Evolutionary conservation across 1,139 yeast genomes (phyloP).

Genomic region (Taphrina wiesneri): DNA sequence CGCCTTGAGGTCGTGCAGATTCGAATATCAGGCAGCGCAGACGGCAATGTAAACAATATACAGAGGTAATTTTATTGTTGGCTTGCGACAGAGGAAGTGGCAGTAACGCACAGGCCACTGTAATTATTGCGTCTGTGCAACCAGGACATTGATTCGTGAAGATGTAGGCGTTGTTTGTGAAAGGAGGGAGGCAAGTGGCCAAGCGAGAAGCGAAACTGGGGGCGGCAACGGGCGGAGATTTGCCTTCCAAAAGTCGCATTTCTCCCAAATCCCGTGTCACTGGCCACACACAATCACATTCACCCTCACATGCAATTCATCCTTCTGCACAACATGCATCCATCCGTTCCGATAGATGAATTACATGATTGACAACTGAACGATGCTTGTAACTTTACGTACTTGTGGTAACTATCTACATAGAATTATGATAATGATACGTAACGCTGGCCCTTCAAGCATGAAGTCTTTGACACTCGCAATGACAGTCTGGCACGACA

Average conservation of each 20-base stretch:
- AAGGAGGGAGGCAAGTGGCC: background rate
- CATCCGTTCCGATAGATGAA: too few species aligned
- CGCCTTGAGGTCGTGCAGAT: background rate
- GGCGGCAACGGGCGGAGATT: background rate
- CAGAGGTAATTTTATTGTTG: too few species aligned
- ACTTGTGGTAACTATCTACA: background rate
- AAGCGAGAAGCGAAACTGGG: background rate
- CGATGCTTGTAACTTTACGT: too few species aligned
- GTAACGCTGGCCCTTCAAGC: background rate
- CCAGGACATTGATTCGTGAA: background rate
- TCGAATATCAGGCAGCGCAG: background rate
- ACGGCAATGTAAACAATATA: too few species aligned
- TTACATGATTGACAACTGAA: too few species aligned
- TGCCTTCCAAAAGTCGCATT: background rate
- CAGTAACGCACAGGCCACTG: too few species aligned
- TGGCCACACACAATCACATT: background rate
- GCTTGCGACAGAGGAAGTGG: too few species aligned
- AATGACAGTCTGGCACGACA: constrained; percentile 25
- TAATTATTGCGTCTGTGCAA: too few species aligned
- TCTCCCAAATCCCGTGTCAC: background rate
- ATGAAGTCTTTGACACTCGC: constrained; percentile 3
- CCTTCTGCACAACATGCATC: background rate
- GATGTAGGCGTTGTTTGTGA: background rate
- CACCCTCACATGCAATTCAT: too few species aligned
- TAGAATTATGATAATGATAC: background rate